Evolutionary conservation across 495 filamentous ascomycete species (phyloP), one percentile per base, ranked within the genome.

Genomic region (Talaromyces borbonicus): DNA sequence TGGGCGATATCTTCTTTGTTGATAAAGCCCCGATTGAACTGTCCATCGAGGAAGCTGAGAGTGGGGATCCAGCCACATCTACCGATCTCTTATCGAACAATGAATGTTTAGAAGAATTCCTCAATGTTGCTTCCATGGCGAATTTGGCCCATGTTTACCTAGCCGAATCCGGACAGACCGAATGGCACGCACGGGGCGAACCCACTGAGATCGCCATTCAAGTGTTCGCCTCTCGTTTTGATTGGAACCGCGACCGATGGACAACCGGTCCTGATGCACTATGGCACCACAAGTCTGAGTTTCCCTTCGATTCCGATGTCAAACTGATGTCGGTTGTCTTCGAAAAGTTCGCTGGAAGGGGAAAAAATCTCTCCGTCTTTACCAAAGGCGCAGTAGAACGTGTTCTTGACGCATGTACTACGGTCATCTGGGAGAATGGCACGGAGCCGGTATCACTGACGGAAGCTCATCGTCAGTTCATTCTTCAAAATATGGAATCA

Each of bases 361-460:
- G 44, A 1, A 55, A 73, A 24, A 58, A 70, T 49, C 53, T 54
- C 52, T 42, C 39, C 22, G 57, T 80, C 8, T 89, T 88, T 56
- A 81, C 78, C 46, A 92, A 92, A 57, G 86, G 86, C 3, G 86
- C 86, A 5, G 85, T 88, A 27, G 86, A 92, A 59, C 77, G 84
- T 16, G 70, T 92, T 8, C 57, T 92, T 26, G 83, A 87, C 46
- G 60, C 84, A 6, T 90, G 85, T 62, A 67, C 63, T 4, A 60
- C 57, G 1, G 61, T 79, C 46, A 66, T 67, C 45, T 64, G 65
- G 60, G 57, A 61, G n/a, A 52, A 65, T 8, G 66, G 55, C 3
- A 48, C 63, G 0, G 55, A 50, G 4, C 59, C 69, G 0, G 63
- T 50, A 2, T 52, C 61, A 89, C 24, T 66, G 66, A 25, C 56